Base-by-base conservation (phyloP, 2,329 filamentous ascomycete genomes). In the Fusarium sulawesiense region DNA sequence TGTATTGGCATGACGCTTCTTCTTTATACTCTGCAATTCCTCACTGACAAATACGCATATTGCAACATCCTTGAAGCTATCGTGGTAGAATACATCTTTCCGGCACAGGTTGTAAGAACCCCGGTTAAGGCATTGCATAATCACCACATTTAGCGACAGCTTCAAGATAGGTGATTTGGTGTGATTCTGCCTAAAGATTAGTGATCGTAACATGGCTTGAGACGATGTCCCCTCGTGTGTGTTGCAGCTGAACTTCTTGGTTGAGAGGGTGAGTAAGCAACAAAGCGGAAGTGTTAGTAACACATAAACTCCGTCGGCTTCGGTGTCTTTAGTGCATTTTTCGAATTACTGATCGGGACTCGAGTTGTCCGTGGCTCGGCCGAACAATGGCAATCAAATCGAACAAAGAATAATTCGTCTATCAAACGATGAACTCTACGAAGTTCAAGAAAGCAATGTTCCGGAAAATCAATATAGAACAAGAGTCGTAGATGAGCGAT, bases 301-400 rank as follows among this genome's bases (percentile, higher is more conserved):
- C 23, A 32, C 11, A 9, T 27, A 8, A 50, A 20, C 20, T 9
- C 4, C 20, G 20, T 27, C 21, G 30, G 25, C 21, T 29, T 16
- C n/a, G 18, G 16, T 11, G 7, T 30, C 34, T 27, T 42, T 10
- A 6, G 14, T 6, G 25, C 16, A 6, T 18, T 45, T 58, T 47
- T 37, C 11, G 21, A 51, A 64, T 64, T 64, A 64, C 60, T 64
- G 51, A 51, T 59, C 60, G 5, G 2, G 2, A 21, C 21, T 27
- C 25, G n/a, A 29, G 18, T 14, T 14, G 10, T 37, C 18, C 13
- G 30, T 1, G 13, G 7, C n/a, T n/a, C 45, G 25, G 25, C 45
- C 13, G 16, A 25, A 25, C n/a, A 9, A n/a, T 13, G 2, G 25
- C 2, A 3, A 6, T 11, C 20, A n/a, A n/a, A 23, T 5, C 2